Conservation (phyloP, 1,139 yeast genomes). For the Taphrina communis region DNA sequence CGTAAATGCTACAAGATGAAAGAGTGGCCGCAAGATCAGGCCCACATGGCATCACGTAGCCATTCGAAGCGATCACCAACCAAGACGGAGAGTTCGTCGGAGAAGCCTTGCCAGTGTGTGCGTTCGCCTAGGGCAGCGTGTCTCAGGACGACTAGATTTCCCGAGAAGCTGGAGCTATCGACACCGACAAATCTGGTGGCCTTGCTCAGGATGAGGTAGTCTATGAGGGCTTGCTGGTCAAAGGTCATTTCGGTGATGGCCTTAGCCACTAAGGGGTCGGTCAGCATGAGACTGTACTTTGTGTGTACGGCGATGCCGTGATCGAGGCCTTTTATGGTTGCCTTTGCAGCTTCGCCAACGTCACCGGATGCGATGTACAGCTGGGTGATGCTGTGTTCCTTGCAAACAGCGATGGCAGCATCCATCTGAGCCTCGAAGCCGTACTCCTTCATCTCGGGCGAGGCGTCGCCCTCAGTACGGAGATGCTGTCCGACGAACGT, state of each 20-base stretch:
- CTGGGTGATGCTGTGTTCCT: not conserved
- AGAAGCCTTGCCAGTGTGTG: slow-evolving; percentile 16
- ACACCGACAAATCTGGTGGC: slow-evolving; percentile 25
- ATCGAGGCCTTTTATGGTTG: not conserved
- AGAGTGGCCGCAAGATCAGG: not conserved
- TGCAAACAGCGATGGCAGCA: slow-evolving; percentile 6
- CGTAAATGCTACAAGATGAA: not conserved
- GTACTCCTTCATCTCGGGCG: not conserved
- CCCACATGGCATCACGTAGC: slow-evolving; percentile 15
- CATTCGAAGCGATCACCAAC: slow-evolving; percentile 18
- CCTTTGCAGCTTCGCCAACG: slow-evolving; percentile 4
- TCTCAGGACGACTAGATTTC: slow-evolving; percentile 3
- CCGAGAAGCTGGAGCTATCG: slow-evolving; percentile 22
- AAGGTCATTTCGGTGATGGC: slow-evolving; percentile 4
- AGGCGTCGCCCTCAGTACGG: slow-evolving; percentile 13
- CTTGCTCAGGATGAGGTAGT: slow-evolving; percentile 17
- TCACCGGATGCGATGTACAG: slow-evolving; percentile 29
- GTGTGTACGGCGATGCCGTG: slow-evolving; percentile 9
- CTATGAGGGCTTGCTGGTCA: slow-evolving; percentile 29
- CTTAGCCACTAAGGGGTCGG: not conserved
- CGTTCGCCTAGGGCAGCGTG: not conserved
- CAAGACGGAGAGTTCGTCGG: slow-evolving; percentile 12
- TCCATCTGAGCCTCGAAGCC: slow-evolving; percentile 12
- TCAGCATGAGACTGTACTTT: slow-evolving; percentile 14
- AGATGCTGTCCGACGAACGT: slow-evolving; percentile 11